A percentile compares a stretch with the other conserved stretches of the same genome.
Evolutionary conservation across 2,329 filamentous ascomycete species (phyloP).

Genomic region (Aspergillus sp.): DNA sequence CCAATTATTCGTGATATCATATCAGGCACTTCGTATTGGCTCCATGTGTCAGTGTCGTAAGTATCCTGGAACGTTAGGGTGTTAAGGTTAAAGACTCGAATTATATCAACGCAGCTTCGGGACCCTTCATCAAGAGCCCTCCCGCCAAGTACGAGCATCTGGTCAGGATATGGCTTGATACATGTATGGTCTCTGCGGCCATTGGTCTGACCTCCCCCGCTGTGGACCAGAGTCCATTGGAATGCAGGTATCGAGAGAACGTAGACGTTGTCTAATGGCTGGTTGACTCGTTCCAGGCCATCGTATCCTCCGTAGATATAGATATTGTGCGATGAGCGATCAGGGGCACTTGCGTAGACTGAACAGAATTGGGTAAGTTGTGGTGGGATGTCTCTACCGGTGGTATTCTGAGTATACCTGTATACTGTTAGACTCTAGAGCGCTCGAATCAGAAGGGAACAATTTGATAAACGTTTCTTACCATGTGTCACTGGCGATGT

Average conservation of each 20-base stretch:
- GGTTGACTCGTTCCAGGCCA: conserved; percentile 27
- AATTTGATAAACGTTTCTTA: conserved; percentile 5
- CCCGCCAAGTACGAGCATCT: conserved; percentile 43
- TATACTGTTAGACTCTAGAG: too few species aligned
- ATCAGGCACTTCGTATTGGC: conserved; percentile 11
- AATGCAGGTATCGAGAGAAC: conserved; percentile 49
- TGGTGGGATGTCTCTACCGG: conserved; percentile 32
- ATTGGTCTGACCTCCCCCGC: background rate
- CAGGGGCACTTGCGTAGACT: conserved; percentile 38
- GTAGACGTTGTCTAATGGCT: conserved; percentile 45
- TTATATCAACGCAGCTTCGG: background rate
- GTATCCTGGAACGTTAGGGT: conserved; percentile 11
- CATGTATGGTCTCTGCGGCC: conserved; percentile 34
- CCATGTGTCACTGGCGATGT: conserved; percentile 31
- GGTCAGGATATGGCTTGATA: conserved; percentile 49
- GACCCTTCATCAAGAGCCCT: background rate
- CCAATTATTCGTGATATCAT: conserved; percentile 9
- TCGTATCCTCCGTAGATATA: conserved; percentile 53
- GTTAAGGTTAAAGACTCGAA: conserved; percentile 16
- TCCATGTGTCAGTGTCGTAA: conserved; percentile 10
- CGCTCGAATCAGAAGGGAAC: background rate
- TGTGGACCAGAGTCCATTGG: conserved; percentile 43
- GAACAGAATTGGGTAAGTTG: conserved; percentile 42
- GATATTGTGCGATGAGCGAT: conserved; percentile 48
- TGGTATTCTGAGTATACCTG: conserved; percentile 45